These are phyloP conservation scores for Dictyostelium brefeldianum DNA, from an alignment of 78 protist species.

Conservation along the genomic window DNA sequence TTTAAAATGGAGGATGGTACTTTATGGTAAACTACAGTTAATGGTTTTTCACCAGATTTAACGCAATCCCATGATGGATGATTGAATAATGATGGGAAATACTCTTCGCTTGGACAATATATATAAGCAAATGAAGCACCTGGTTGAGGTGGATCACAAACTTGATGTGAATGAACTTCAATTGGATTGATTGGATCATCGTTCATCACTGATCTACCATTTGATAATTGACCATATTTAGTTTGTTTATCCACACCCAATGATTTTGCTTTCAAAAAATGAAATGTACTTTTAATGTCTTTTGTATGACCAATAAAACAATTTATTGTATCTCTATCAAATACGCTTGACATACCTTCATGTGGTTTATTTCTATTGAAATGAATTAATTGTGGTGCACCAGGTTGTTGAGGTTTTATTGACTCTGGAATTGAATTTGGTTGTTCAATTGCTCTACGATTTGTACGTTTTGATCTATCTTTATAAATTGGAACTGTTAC, in stretches of 20 bases:
- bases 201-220: not conserved
- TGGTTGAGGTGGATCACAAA: not conserved
- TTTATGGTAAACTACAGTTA: slow-evolving; percentile 10
- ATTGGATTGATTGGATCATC: not conserved
- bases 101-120: slow-evolving; percentile 39
- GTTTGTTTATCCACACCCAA: not conserved
- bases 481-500: not conserved
- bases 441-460: no score
- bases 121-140: slow-evolving; percentile 46
- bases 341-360: not conserved
- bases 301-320: not conserved
- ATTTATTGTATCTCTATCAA: not conserved
- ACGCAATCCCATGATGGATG: not conserved
- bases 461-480: no score
- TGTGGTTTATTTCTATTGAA: not conserved
- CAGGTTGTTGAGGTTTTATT: slow-evolving; percentile 57
- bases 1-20: not conserved
- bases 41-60: not conserved
- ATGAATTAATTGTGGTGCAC: slow-evolving; percentile 30
- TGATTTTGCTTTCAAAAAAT: not conserved
- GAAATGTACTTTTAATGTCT: not conserved
- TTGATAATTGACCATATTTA: not conserved
- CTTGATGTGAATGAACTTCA: not conserved
- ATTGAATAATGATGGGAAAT: slow-evolving; percentile 15
- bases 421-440: slow-evolving; percentile 85